Evolutionary conservation across 768 basidiomycete genomes (phyloP).

Genomic region (Hericium rajendrae): DNA sequence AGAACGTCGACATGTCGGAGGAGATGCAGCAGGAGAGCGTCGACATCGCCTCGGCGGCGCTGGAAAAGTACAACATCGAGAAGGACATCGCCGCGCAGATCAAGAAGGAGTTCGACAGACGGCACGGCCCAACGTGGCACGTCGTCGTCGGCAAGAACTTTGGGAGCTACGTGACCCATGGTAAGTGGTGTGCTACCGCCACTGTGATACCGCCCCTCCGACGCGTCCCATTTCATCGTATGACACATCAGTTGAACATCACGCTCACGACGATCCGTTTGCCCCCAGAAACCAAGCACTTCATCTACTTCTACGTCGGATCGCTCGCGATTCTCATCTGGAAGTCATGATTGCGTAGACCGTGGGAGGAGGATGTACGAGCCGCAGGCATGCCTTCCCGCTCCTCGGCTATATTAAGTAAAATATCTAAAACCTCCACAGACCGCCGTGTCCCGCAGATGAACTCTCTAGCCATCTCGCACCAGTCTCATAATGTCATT

Average conservation of each 20-base stretch:
- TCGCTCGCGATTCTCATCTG: conserved; percentile 88
- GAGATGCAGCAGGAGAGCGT: conserved; percentile 95
- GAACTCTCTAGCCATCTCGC: not conserved
- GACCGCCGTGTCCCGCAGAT: not conserved
- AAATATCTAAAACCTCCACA: too few relatives aligned
- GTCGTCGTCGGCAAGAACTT: conserved; percentile 99
- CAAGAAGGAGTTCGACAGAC: conserved; percentile 95
- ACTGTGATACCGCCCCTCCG: conserved; percentile 1
- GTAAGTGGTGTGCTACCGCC: conserved; percentile 36
- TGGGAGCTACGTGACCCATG: conserved; percentile 96
- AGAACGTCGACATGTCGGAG: conserved; percentile 94
- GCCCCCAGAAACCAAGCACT: conserved; percentile 84
- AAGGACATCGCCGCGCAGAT: conserved; percentile 97
- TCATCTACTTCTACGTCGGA: conserved; percentile 98
- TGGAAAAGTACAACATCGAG: conserved; percentile 91
- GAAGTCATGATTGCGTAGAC: conserved; percentile 53
- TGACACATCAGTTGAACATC: not conserved
- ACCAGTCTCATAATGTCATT: not conserved
- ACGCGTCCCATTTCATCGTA: not conserved
- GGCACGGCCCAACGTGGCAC: conserved; percentile 94
- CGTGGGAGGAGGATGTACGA: not conserved
- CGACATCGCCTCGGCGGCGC: conserved; percentile 74
- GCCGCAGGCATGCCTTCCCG: not conserved
- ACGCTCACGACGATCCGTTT: not conserved
- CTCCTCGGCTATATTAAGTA: not conserved